A percentile compares a stretch with the other conserved stretches of the same genome.
Evolutionary conservation across 345 rosid genomes (phyloP).

Genomic region (Tarenaya hassleriana): DNA sequence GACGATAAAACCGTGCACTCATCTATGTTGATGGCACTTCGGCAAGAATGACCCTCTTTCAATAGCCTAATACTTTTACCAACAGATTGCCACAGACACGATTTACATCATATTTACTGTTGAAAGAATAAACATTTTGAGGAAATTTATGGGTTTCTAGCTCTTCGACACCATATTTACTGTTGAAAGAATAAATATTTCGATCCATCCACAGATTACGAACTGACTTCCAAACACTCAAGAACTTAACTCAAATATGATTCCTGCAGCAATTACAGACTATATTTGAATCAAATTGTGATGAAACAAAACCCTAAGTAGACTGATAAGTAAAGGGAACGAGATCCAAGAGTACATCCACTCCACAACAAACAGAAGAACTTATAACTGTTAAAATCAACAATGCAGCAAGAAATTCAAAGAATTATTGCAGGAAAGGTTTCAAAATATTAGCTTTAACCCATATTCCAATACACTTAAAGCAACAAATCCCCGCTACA

Average conservation of each 20-base stretch:
- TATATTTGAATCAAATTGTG: background rate
- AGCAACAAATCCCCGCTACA: no score
- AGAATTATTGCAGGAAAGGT: background rate
- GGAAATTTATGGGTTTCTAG: background rate
- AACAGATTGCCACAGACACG: background rate
- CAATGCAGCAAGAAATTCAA: background rate
- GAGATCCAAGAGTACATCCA: conserved; percentile 21
- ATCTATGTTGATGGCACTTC: background rate
- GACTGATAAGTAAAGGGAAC: background rate
- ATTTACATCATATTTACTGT: no score
- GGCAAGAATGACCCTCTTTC: conserved; percentile 18
- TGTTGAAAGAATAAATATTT: background rate
- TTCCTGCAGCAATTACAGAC: no score
- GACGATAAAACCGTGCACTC: conserved; percentile 5
- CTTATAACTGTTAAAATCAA: background rate
- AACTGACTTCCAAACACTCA: no score
- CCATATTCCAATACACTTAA: background rate
- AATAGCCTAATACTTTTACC: conserved; percentile 3
- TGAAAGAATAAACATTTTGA: background rate
- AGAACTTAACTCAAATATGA: no score
- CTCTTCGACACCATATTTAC: no score
- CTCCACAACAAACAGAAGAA: background rate
- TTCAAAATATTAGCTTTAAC: background rate
- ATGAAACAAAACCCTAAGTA: conserved; percentile 9
- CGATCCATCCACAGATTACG: background rate